A percentile compares a stretch with the other conserved stretches of the same genome.
Evolutionary conservation across 1,284 basidiomycete species (phyloP).

Genomic region (Violaceomyces palustris): DNA sequence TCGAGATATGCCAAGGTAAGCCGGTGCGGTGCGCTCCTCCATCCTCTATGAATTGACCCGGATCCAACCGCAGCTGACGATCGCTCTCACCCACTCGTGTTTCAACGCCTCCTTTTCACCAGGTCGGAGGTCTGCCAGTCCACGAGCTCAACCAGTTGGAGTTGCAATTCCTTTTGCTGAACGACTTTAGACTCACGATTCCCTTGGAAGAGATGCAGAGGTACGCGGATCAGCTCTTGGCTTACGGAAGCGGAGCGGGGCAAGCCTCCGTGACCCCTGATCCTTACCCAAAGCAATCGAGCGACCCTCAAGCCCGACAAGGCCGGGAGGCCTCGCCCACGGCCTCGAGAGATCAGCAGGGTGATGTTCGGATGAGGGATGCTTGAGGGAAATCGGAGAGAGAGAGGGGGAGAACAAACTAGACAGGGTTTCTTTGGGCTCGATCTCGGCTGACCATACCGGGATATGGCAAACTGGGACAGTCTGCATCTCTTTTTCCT

Average conservation of each 20-base stretch:
- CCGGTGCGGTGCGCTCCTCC: slow-evolving; percentile 8
- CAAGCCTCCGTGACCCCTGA: too few relatives aligned
- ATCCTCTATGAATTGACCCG: background rate
- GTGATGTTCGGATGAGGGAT: too few relatives aligned
- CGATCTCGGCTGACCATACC: too few relatives aligned
- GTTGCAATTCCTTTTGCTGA: slow-evolving; percentile 89
- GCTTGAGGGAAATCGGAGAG: too few relatives aligned
- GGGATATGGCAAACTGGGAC: too few relatives aligned
- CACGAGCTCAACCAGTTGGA: slow-evolving; percentile 94
- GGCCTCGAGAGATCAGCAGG: too few relatives aligned
- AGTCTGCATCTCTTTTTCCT: too few relatives aligned
- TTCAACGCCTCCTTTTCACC: slow-evolving; percentile 1
- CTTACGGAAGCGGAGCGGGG: slow-evolving; percentile 54
- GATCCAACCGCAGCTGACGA: background rate
- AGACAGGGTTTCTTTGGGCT: too few relatives aligned
- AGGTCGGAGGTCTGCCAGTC: slow-evolving; percentile 91
- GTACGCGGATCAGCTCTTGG: slow-evolving; percentile 79
- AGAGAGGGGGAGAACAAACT: too few relatives aligned
- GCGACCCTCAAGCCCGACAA: too few relatives aligned
- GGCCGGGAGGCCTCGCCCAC: too few relatives aligned
- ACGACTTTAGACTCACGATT: slow-evolving; percentile 87
- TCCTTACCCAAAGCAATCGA: too few relatives aligned
- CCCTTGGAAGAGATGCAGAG: slow-evolving; percentile 85
- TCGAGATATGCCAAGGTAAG: slow-evolving; percentile 93
- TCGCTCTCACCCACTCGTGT: background rate